Evolutionary conservation across 23 red algal genomes (phyloP).

Genomic region (Cyanidiococcus yangmingshanensis): DNA sequence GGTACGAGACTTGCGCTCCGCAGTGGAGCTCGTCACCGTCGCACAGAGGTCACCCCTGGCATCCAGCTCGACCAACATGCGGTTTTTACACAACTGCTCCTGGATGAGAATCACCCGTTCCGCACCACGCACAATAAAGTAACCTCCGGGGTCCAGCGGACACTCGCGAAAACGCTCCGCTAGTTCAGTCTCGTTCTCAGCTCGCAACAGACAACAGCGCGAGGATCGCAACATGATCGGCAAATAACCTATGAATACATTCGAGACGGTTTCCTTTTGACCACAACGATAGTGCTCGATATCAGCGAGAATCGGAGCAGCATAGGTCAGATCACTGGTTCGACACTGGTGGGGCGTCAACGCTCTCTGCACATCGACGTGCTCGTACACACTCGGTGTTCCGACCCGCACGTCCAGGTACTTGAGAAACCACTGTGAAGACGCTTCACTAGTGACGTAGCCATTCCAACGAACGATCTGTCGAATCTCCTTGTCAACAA

Average conservation of each 20-base stretch:
- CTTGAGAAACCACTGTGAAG: slow-evolving; percentile 56
- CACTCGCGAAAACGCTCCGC: slow-evolving; percentile 63
- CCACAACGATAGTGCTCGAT: slow-evolving; percentile 60
- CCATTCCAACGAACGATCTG: slow-evolving; percentile 68
- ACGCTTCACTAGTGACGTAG: slow-evolving; percentile 54
- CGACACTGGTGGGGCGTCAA: slow-evolving; percentile 88
- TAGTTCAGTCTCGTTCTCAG: slow-evolving; percentile 48
- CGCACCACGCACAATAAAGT: slow-evolving; percentile 83
- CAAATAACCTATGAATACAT: slow-evolving; percentile 61
- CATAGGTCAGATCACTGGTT: slow-evolving; percentile 76
- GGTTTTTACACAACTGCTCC: slow-evolving; percentile 96
- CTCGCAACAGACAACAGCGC: slow-evolving; percentile 44
- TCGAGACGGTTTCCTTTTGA: slow-evolving; percentile 37
- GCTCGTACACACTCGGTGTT: slow-evolving; percentile 48
- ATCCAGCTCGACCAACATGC: slow-evolving; percentile 89
- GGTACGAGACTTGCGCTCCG: slow-evolving; percentile 75
- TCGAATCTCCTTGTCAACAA: slow-evolving; percentile 62
- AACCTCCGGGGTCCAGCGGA: slow-evolving; percentile 93
- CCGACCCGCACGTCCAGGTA: slow-evolving; percentile 67
- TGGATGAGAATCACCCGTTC: slow-evolving; percentile 98
- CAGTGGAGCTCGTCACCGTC: slow-evolving; percentile 64
- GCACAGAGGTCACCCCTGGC: slow-evolving; percentile 64
- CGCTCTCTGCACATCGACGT: slow-evolving; percentile 38
- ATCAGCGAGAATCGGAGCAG: slow-evolving; percentile 71
- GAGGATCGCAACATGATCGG: slow-evolving; percentile 88